Percentiles rank a stretch among this genome's conserved stretches.
phyloP scores from a whole-genome alignment of 2,329 filamentous ascomycete genomes.

The Acarospora socialis region DNA sequence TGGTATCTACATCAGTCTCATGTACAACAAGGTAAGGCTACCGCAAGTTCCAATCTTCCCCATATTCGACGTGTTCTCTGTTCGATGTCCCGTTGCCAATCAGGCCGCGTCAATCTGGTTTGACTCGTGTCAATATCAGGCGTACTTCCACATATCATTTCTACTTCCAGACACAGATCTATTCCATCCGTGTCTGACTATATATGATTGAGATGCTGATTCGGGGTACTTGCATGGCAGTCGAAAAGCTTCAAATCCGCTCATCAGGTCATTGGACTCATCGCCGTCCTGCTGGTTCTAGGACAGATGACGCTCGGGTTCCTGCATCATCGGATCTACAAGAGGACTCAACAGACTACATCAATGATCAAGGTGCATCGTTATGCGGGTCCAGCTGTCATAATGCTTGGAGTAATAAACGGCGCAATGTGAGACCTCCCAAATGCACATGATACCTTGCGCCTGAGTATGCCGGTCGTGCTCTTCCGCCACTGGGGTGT shows the following conservation, averaged over 20 bases:
- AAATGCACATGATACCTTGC: background rate
- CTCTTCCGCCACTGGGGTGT: too few species aligned
- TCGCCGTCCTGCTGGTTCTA: slow-evolving; percentile 39
- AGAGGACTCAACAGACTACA: slow-evolving; percentile 35
- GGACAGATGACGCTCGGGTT: slow-evolving; percentile 41
- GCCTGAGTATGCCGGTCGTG: too few species aligned
- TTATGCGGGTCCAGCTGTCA: slow-evolving; percentile 41
- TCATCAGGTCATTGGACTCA: slow-evolving; percentile 46
- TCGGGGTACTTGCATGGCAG: too few species aligned
- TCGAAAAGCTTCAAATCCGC: slow-evolving; percentile 38
- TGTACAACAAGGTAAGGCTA: slow-evolving; percentile 41
- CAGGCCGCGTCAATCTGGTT: too few species aligned
- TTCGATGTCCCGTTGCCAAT: too few species aligned
- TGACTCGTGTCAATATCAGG: too few species aligned
- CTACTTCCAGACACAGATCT: background rate
- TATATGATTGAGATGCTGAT: too few species aligned
- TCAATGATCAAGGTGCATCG: slow-evolving; percentile 40
- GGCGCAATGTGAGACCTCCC: slow-evolving; percentile 37
- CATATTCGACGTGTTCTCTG: background rate
- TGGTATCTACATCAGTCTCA: slow-evolving; percentile 38
- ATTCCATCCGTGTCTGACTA: slow-evolving; percentile 3
- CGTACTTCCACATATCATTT: too few species aligned
- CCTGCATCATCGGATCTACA: slow-evolving; percentile 41
- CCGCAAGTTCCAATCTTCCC: background rate
- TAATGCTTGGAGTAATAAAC: slow-evolving; percentile 41